These are phyloP conservation scores for Warburgia ugandensis DNA, from an alignment of 164 flowering plant genomes.

Conservation along the genomic window DNA sequence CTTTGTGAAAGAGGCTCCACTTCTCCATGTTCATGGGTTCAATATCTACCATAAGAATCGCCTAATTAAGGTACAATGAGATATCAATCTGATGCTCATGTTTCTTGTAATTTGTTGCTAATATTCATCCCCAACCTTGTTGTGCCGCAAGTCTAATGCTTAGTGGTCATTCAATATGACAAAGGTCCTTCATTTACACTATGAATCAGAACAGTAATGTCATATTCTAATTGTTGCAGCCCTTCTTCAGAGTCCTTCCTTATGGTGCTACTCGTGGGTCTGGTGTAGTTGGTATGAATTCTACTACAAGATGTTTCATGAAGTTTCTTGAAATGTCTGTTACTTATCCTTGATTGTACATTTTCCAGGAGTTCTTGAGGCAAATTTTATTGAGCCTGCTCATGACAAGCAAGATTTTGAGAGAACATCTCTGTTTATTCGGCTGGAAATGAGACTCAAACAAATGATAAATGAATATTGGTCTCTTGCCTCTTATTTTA, in stretches of 20 bases:
- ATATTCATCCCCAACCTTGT: background rate
- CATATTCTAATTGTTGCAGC: conserved; percentile 43
- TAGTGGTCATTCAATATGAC: background rate
- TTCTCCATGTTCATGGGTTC: conserved; percentile 50
- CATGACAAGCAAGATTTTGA: conserved; percentile 99
- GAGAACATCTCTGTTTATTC: conserved; percentile 61
- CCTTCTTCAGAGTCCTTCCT: conserved; percentile 73
- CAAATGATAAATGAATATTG: conserved; percentile 74
- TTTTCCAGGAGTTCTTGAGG: conserved; percentile 78
- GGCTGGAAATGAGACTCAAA: conserved; percentile 68
- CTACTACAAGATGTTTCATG: background rate
- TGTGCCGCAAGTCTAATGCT: background rate
- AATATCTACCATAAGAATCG: conserved; percentile 93
- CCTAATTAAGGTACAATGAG: conserved; percentile 69
- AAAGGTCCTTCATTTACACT: background rate
- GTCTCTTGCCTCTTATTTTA: conserved; percentile 28
- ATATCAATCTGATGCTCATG: background rate
- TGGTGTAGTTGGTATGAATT: conserved; percentile 67
- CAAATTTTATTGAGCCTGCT: conserved; percentile 93
- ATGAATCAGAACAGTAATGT: conserved; percentile 7
- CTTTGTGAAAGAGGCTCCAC: conserved; percentile 74
- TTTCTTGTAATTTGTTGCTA: background rate
- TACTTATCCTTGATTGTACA: conserved; percentile 3
- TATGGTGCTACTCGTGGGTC: conserved; percentile 43
- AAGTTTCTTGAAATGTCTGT: conserved; percentile 6